Evolutionary conservation across 257 asterid genomes (phyloP), one percentile per base, ranked within the genome.

Genomic region (Plantago major): DNA sequence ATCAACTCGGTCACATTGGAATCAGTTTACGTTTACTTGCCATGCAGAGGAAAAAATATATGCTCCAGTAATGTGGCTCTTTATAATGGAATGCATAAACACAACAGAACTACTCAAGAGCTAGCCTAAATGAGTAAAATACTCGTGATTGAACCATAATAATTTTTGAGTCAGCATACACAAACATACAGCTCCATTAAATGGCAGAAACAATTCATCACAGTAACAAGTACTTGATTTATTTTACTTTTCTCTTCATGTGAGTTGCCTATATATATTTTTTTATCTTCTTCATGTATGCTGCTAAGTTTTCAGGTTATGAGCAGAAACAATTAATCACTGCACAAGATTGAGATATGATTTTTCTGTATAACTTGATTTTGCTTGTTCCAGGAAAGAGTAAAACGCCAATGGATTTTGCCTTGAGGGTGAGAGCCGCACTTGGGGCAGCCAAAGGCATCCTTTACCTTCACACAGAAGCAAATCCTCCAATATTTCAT

Each of bases 401-500:
- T 38, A 85, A 81, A 76, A 68, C 67, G 74, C 82, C 90, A 10
- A 65, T 78, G 73, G 68, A 52, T 19, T 89, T 93, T 73, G 83
- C 90, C 3, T 75, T 67, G 84, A 82, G 99, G 72, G 67, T 89
- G 71, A 84, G 80, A 71, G 44, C 87, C 19, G 97, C 96, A 11
- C 30, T 87, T 70, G 94, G 86, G 53, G 81, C 99, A 11, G 88
- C 99, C 19, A 85, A 78, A 74, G 99, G 99, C 73, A 84, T 93
- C 43, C 95, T 93, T 50, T 93, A 93, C 84, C 88, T 93, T 69
- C 99, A 93, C 47, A 79, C 90, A 0, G 99, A 93, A 78, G 99
- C 99, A 46, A 81, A 89, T 77, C 99, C 99, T 56, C 99, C 99
- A 42, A 89, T 93, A 78, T 89, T 85, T 77, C 99, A 93, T 66